phyloP scores from a whole-genome alignment of 352 stramenopile species.

The Paralagenidium karlingii region DNA sequence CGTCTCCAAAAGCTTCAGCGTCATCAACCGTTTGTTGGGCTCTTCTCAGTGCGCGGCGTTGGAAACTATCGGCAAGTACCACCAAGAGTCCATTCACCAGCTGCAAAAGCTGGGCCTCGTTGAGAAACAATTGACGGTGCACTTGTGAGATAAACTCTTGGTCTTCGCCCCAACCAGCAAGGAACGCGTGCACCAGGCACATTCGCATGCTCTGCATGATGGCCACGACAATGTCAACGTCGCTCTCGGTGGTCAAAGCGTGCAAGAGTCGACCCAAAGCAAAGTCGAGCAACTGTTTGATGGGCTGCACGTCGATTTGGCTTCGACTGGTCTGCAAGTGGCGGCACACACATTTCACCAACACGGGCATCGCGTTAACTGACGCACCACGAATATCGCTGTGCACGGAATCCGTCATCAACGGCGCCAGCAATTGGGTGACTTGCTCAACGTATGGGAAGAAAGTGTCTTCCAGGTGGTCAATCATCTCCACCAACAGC shows the following conservation, averaged over 20 bases:
- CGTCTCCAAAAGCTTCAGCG: slow-evolving; percentile 11
- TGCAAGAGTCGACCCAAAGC: slow-evolving; percentile 61
- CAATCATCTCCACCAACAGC: slow-evolving; percentile 61
- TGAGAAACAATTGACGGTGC: slow-evolving; percentile 33
- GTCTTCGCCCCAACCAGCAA: background rate
- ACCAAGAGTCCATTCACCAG: slow-evolving; percentile 61
- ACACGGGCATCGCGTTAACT: slow-evolving; percentile 64
- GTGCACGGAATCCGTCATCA: slow-evolving; percentile 77
- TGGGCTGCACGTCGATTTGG: slow-evolving; percentile 15
- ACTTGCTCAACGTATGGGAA: slow-evolving; percentile 81
- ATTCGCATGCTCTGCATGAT: slow-evolving; percentile 82
- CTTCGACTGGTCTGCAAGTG: background rate
- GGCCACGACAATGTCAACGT: slow-evolving; percentile 71
- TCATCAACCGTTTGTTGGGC: slow-evolving; percentile 11
- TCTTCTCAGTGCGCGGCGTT: slow-evolving; percentile 48
- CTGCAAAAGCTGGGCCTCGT: slow-evolving; percentile 60
- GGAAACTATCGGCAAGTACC: slow-evolving; percentile 69
- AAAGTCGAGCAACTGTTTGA: slow-evolving; percentile 82
- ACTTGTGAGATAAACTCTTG: slow-evolving; percentile 2
- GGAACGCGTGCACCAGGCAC: slow-evolving; percentile 25
- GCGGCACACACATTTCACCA: slow-evolving; percentile 57
- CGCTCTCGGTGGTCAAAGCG: slow-evolving; percentile 65
- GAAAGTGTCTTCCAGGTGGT: slow-evolving; percentile 68
- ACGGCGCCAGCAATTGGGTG: slow-evolving; percentile 61
- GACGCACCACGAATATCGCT: slow-evolving; percentile 71